These are phyloP conservation scores for Scleroderma bovista DNA, from an alignment of 768 basidiomycete genomes.

Conservation along the genomic window DNA sequence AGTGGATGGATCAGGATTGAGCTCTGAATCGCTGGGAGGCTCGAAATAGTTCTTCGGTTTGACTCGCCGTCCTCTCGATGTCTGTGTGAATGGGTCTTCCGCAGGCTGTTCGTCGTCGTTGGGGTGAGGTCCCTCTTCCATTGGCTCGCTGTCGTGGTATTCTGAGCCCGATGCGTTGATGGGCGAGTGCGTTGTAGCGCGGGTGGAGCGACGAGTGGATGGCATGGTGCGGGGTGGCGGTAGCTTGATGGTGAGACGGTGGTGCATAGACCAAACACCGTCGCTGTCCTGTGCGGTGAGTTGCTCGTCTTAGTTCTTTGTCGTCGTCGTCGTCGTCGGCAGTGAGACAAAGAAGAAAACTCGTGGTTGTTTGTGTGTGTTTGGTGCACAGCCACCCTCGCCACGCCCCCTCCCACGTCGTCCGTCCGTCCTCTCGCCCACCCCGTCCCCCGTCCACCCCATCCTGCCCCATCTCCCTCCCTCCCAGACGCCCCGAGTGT, in stretches of 20 bases:
- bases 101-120: constrained; percentile 1
- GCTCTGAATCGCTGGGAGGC: constrained; percentile 34
- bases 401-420: not conserved
- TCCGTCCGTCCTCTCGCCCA: not conserved
- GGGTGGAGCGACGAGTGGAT: constrained; percentile 21
- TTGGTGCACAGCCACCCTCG: not conserved
- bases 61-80: constrained; percentile 38
- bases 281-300: no score
- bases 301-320: no score
- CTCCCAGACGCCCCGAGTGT: not conserved
- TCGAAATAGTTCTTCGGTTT: constrained; percentile 40
- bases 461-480: not conserved
- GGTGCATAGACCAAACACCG: not conserved
- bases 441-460: not conserved
- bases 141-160: constrained; percentile 28
- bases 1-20: constrained; percentile 13
- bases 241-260: constrained; percentile 17
- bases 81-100: constrained; percentile 14
- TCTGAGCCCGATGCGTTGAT: constrained; percentile 27
- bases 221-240: constrained; percentile 6
- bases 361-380: not conserved
- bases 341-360: no score
- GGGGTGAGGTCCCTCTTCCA: constrained; percentile 19
- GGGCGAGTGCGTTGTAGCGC: constrained; percentile 13
- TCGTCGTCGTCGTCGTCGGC: no score